A percentile compares a stretch with the other conserved stretches of the same genome.
phyloP scores from a whole-genome alignment of 768 basidiomycete genomes.

The Rhizopogon vesiculosus region DNA sequence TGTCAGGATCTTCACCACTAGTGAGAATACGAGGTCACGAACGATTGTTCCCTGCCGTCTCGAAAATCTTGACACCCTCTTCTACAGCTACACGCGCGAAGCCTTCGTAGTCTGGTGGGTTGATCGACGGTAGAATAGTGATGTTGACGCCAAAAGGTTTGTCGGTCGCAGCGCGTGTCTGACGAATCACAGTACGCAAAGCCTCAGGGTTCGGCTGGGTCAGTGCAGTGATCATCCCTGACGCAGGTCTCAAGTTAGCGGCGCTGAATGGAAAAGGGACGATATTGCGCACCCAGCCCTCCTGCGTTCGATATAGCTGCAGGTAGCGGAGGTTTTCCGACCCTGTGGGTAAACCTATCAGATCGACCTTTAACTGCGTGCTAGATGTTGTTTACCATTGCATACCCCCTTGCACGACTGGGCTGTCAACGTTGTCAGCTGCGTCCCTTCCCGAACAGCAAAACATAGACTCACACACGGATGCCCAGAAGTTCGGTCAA shows the following conservation, averaged over 20 bases:
- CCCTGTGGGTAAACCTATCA: conserved; percentile 40
- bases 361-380: background rate
- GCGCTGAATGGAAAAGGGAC: background rate
- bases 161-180: conserved; percentile 63
- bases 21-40: conserved; percentile 19
- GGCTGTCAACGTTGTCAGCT: conserved; percentile 35
- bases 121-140: conserved; percentile 84
- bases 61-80: conserved; percentile 85
- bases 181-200: conserved; percentile 71
- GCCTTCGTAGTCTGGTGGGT: conserved; percentile 86
- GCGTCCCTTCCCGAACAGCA: background rate
- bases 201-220: conserved; percentile 85
- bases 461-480: conserved; percentile 45
- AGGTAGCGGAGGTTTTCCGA: conserved; percentile 69
- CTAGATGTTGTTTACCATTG: conserved; percentile 55
- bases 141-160: conserved; percentile 86
- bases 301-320: conserved; percentile 82
- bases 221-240: conserved; percentile 81
- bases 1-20: background rate
- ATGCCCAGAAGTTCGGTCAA: conserved; percentile 66
- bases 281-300: conserved; percentile 51
- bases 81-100: conserved; percentile 79
- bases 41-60: conserved; percentile 94
- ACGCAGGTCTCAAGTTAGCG: background rate
- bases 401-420: conserved; percentile 86